Conservation (phyloP, 805 yeast species). For the Candida oleophila region DNA sequence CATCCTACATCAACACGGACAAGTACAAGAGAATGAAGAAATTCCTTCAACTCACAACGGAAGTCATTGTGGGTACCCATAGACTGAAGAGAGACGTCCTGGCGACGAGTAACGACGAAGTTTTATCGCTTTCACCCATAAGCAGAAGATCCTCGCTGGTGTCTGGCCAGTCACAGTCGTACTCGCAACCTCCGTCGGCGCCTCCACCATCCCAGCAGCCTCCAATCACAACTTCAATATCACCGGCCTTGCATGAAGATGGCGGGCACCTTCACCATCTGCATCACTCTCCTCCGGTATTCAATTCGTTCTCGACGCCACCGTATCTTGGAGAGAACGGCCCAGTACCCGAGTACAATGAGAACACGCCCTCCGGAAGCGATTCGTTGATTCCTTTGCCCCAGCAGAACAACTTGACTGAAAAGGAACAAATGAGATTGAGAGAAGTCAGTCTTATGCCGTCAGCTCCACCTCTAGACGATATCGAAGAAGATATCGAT, state of each 20-base stretch:
- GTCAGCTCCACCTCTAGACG: constrained; percentile 43
- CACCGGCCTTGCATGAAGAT: constrained; percentile 3
- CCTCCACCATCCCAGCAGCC: constrained; percentile 6
- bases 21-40: constrained; percentile 71
- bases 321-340: constrained; percentile 21
- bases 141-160: constrained; percentile 5
- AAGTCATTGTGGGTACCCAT: constrained; percentile 78
- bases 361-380: constrained; percentile 7
- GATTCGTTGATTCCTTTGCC: constrained; percentile 13
- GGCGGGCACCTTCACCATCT: constrained; percentile 10
- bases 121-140: constrained; percentile 11
- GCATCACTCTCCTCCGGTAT: constrained; percentile 8
- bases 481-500: constrained; percentile 17
- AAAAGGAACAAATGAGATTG: constrained; percentile 54
- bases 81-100: constrained; percentile 34
- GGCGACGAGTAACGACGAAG: constrained; percentile 10
- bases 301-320: constrained; percentile 23
- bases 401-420: constrained; percentile 35
- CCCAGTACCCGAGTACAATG: constrained; percentile 26
- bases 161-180: neutral
- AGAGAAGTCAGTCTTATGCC: constrained; percentile 64
- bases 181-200: constrained; percentile 3
- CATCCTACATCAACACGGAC: constrained; percentile 72
- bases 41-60: constrained; percentile 78
- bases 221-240: constrained; percentile 2